Evolutionary conservation across 768 basidiomycete species (phyloP).

Genomic region (Naganishia vaughanmartiniae): DNA sequence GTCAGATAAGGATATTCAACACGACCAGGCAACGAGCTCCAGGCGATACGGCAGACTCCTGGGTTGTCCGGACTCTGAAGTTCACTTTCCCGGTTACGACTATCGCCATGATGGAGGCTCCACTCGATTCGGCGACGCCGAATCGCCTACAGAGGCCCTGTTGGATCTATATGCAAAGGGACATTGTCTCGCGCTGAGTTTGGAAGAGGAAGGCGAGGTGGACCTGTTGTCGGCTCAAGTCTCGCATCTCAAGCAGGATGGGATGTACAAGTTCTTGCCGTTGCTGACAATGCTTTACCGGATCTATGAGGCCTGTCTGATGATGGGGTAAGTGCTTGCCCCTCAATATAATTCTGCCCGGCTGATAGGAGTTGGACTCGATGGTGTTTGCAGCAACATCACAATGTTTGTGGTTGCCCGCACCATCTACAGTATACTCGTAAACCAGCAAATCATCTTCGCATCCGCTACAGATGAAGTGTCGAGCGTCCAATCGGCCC

Average conservation of each 20-base stretch:
- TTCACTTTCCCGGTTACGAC: constrained; percentile 21
- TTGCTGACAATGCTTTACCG: constrained; percentile 36
- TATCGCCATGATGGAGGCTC: background rate
- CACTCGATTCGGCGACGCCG: background rate
- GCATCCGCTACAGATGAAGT: background rate
- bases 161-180: background rate
- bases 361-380: background rate
- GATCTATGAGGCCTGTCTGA: constrained; percentile 45
- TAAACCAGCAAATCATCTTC: background rate
- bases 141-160: background rate
- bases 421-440: constrained; percentile 23
- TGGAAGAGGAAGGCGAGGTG: background rate
- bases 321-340: constrained; percentile 36
- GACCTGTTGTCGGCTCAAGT: constrained; percentile 27
- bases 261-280: constrained; percentile 22
- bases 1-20: background rate
- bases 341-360: background rate
- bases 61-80: background rate
- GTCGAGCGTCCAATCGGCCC: background rate
- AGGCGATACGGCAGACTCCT: constrained; percentile 5
- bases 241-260: constrained; percentile 30
- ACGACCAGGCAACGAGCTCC: background rate
- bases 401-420: constrained; percentile 18
- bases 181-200: background rate
- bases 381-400: background rate